A percentile compares a stretch with the other conserved stretches of the same genome.
Evolutionary conservation across 495 filamentous ascomycete genomes (phyloP).

Genomic region (Chaetomium cochliodes): DNA sequence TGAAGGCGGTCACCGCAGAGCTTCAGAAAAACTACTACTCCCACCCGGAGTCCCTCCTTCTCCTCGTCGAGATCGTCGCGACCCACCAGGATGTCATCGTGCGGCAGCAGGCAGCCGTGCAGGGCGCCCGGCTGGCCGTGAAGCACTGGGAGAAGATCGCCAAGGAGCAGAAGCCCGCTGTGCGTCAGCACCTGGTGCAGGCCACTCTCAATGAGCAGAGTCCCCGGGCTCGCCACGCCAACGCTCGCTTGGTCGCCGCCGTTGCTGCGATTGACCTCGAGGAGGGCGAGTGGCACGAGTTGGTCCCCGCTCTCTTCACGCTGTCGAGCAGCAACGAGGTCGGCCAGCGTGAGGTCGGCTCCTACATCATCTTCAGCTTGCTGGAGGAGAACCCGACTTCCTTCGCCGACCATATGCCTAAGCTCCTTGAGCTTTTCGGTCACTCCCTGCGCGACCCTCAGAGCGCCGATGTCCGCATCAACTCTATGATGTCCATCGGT

Average conservation of each 20-base stretch:
- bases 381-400: slow-evolving; percentile 79
- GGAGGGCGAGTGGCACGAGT: slow-evolving; percentile 81
- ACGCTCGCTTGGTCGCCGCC: slow-evolving; percentile 81
- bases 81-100: slow-evolving; percentile 68
- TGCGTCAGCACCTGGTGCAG: slow-evolving; percentile 78
- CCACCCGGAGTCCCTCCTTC: slow-evolving; percentile 74
- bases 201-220: slow-evolving; percentile 74
- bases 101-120: slow-evolving; percentile 86
- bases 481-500: slow-evolving; percentile 90
- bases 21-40: slow-evolving; percentile 90
- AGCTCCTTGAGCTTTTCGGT: slow-evolving; percentile 79
- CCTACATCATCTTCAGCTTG: slow-evolving; percentile 89
- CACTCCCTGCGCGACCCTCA: slow-evolving; percentile 88
- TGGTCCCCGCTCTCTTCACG: slow-evolving; percentile 70
- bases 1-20: slow-evolving; percentile 86
- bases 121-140: slow-evolving; percentile 72
- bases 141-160: slow-evolving; percentile 80
- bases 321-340: slow-evolving; percentile 69
- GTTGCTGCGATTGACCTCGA: slow-evolving; percentile 84
- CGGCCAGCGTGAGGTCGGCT: slow-evolving; percentile 80
- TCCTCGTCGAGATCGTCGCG: slow-evolving; percentile 81
- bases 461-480: slow-evolving; percentile 87
- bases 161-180: slow-evolving; percentile 61
- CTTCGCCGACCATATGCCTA: slow-evolving; percentile 70
- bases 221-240: slow-evolving; percentile 74